These are phyloP conservation scores for Boletus fagicola DNA, from an alignment of 768 basidiomycete species.

Conservation along the genomic window DNA sequence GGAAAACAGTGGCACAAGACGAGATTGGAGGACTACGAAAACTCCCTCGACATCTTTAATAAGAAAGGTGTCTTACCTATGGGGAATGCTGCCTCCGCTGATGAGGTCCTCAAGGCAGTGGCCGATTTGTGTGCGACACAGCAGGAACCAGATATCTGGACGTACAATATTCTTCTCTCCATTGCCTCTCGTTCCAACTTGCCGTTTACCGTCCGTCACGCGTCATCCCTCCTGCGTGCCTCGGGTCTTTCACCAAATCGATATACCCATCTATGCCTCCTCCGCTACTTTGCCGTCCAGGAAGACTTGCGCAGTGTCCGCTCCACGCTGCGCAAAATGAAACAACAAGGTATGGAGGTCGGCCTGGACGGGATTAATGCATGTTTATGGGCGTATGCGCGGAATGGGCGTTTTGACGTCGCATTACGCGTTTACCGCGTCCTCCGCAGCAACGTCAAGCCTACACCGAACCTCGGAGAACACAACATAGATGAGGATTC, in stretches of 20 bases:
- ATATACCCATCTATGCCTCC: slow-evolving; percentile 58
- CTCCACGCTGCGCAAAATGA: slow-evolving; percentile 52
- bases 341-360: slow-evolving; percentile 47
- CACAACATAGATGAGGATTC: slow-evolving; percentile 38
- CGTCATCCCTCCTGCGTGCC: slow-evolving; percentile 49
- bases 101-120: slow-evolving; percentile 10
- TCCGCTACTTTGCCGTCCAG: slow-evolving; percentile 52
- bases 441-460: slow-evolving; percentile 52
- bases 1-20: slow-evolving; percentile 66
- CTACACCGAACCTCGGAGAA: slow-evolving; percentile 34
- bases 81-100: slow-evolving; percentile 4
- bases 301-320: slow-evolving; percentile 54
- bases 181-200: slow-evolving; percentile 57
- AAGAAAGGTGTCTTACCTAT: slow-evolving; percentile 51
- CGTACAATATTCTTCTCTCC: slow-evolving; percentile 65
- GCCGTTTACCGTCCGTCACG: slow-evolving; percentile 45
- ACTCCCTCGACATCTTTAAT: slow-evolving; percentile 56
- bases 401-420: slow-evolving; percentile 51
- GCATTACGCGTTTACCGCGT: slow-evolving; percentile 61
- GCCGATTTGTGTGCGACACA: background rate
- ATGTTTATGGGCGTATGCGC: slow-evolving; percentile 67
- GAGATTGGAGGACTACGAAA: slow-evolving; percentile 53
- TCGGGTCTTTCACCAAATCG: slow-evolving; percentile 58
- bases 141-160: slow-evolving; percentile 58
- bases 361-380: slow-evolving; percentile 68